Conservation (phyloP, 2,329 filamentous ascomycete genomes). For the Oidium heveae region DNA sequence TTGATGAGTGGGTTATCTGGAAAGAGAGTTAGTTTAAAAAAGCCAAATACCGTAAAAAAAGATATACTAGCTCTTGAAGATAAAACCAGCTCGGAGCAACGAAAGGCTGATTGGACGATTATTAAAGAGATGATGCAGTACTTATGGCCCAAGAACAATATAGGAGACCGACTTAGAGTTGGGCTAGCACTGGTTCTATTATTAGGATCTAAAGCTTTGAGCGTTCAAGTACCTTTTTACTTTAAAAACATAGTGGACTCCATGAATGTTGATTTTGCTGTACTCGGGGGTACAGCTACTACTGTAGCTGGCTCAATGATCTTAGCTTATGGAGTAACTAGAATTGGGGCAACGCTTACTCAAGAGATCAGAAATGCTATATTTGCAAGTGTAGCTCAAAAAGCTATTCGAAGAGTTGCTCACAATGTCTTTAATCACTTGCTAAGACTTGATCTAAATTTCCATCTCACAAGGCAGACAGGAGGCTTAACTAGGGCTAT, state of each 20-base stretch:
- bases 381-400: conserved; percentile 90
- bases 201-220: conserved; percentile 77
- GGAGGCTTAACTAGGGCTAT: conserved; percentile 84
- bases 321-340: conserved; percentile 68
- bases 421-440: conserved; percentile 82
- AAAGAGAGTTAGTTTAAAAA: neutral
- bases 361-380: conserved; percentile 89
- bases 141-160: conserved; percentile 77
- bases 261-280: conserved; percentile 87
- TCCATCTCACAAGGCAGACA: conserved; percentile 84
- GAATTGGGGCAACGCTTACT: conserved; percentile 71
- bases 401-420: conserved; percentile 78
- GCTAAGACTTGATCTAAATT: conserved; percentile 68
- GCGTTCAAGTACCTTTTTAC: conserved; percentile 96
- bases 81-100: conserved; percentile 59
- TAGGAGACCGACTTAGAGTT: conserved; percentile 64
- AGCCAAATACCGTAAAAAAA: conserved; percentile 7
- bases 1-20: too few relatives aligned
- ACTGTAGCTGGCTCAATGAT: conserved; percentile 85
- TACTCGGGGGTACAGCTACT: conserved; percentile 65
- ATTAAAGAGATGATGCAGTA: conserved; percentile 96
- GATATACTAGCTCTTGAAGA: conserved; percentile 39
- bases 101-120: conserved; percentile 94
- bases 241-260: conserved; percentile 95
- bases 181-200: conserved; percentile 62